Evolutionary conservation across 2,329 filamentous ascomycete species (phyloP).

Genomic region (Esteya vermicola): DNA sequence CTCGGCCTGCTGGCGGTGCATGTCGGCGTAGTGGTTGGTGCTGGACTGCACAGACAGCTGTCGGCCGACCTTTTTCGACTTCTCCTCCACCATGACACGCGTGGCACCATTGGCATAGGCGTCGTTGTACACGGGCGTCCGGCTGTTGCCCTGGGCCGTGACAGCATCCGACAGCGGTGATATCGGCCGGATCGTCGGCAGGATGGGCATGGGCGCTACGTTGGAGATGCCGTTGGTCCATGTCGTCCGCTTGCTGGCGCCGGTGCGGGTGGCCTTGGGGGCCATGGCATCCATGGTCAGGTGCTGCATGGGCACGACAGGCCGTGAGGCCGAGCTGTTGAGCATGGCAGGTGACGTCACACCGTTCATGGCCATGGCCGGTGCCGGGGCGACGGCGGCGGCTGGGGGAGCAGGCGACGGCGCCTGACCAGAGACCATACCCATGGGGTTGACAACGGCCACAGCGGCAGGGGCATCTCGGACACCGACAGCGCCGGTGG

Average conservation of each 20-base stretch:
- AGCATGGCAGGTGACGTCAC: background rate
- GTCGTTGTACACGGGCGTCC: slow-evolving; percentile 39
- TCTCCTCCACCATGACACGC: slow-evolving; percentile 42
- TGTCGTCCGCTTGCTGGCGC: slow-evolving; percentile 69
- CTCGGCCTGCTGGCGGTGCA: slow-evolving; percentile 83
- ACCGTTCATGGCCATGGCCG: background rate
- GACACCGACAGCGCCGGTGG: slow-evolving; percentile 13
- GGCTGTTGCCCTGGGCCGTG: slow-evolving; percentile 70
- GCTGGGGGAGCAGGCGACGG: background rate
- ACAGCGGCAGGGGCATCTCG: slow-evolving; percentile 3
- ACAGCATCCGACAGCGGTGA: slow-evolving; percentile 93
- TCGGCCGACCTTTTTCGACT: slow-evolving; percentile 80
- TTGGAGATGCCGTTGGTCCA: slow-evolving; percentile 78
- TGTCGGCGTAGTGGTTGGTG: slow-evolving; percentile 83
- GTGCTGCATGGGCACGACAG: slow-evolving; percentile 26
- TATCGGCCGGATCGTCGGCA: slow-evolving; percentile 86
- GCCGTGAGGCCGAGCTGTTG: slow-evolving; percentile 19
- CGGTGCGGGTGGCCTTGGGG: slow-evolving; percentile 32
- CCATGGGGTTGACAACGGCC: background rate
- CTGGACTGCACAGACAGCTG: slow-evolving; percentile 87
- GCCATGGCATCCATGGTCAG: slow-evolving; percentile 23
- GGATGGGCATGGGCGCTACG: slow-evolving; percentile 82
- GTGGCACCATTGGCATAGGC: slow-evolving; percentile 26
- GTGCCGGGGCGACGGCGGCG: background rate
- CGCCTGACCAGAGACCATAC: background rate